phyloP scores from a whole-genome alignment of 176 grass and related monocot genomes.

The Luzula sylvatica region DNA sequence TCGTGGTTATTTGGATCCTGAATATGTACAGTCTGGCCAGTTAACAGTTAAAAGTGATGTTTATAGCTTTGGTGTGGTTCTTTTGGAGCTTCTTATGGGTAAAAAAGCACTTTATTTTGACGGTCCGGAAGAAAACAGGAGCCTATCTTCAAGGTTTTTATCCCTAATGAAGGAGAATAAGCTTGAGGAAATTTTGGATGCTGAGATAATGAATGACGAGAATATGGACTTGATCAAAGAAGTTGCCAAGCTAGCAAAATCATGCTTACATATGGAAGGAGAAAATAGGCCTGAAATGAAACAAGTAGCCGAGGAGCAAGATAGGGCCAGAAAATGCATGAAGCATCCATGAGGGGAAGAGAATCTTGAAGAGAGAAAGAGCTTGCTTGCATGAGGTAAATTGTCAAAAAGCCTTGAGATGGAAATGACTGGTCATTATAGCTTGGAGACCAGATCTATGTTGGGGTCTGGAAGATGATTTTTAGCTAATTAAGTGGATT shows the following conservation, averaged over 20 bases:
- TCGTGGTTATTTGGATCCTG: slow-evolving; percentile 9
- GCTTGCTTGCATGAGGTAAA: not conserved
- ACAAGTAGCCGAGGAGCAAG: not conserved
- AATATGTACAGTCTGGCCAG: slow-evolving; percentile 5
- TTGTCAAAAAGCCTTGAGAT: not conserved
- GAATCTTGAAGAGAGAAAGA: not conserved
- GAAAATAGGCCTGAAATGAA: slow-evolving; percentile 9
- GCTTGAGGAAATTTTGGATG: slow-evolving; percentile 25
- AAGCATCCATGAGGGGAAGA: not conserved
- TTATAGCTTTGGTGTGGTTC: slow-evolving; percentile 12
- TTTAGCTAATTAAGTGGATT: no score
- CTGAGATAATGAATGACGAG: slow-evolving; percentile 8
- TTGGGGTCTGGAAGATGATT: slow-evolving; percentile 3
- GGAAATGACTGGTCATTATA: slow-evolving; percentile 1
- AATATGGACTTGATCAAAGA: not conserved
- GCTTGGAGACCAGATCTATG: slow-evolving; percentile 1
- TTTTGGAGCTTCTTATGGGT: slow-evolving; percentile 4
- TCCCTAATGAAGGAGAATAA: slow-evolving; percentile 16
- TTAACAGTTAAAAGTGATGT: slow-evolving; percentile 16
- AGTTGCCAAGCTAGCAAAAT: not conserved
- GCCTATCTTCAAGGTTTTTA: slow-evolving; percentile 20
- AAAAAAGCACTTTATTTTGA: slow-evolving; percentile 5
- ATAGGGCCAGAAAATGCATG: not conserved
- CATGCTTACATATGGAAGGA: slow-evolving; percentile 7
- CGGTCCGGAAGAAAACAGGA: not conserved